A percentile compares a stretch with the other conserved stretches of the same genome.
Evolutionary conservation across 352 stramenopile species (phyloP).

Genomic region (Pythium oligandrum): DNA sequence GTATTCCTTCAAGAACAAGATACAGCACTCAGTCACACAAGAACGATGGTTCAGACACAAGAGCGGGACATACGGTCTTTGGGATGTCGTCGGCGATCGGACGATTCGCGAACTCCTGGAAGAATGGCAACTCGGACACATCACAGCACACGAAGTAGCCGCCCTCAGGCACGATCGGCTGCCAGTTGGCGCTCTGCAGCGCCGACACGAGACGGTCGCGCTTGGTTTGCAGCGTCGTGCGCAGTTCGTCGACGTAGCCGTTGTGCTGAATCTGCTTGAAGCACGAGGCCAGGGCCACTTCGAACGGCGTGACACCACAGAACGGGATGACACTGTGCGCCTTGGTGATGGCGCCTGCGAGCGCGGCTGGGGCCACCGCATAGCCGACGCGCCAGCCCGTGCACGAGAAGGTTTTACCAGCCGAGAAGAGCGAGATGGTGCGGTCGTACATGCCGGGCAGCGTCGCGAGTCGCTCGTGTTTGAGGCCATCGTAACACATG

Average conservation of each 20-base stretch:
- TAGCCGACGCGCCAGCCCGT: constrained; percentile 93
- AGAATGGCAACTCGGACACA: constrained; percentile 59
- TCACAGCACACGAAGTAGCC: constrained; percentile 95
- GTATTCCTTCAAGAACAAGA: constrained; percentile 41
- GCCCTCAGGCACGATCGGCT: constrained; percentile 89
- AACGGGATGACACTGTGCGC: constrained; percentile 88
- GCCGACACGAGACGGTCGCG: constrained; percentile 80
- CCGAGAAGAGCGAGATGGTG: constrained; percentile 91
- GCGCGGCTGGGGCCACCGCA: constrained; percentile 51
- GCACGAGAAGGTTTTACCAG: constrained; percentile 92
- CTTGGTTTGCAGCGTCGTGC: constrained; percentile 62
- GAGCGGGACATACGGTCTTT: constrained; percentile 37
- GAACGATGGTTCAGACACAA: too few relatives aligned
- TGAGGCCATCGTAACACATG: constrained; percentile 87
- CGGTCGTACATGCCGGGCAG: constrained; percentile 84
- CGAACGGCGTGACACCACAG: constrained; percentile 92
- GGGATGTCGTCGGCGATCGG: constrained; percentile 42
- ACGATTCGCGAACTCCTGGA: constrained; percentile 65
- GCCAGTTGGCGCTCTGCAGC: constrained; percentile 79
- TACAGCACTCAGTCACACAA: too few relatives aligned
- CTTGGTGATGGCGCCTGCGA: constrained; percentile 63
- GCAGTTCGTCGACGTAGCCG: constrained; percentile 80
- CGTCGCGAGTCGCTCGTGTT: constrained; percentile 64
- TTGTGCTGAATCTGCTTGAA: constrained; percentile 86
- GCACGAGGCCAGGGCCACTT: constrained; percentile 89